Evolutionary conservation across 2,329 filamentous ascomycete species (phyloP), one percentile per base, ranked within the genome.

Genomic region (Tothia fuscella): DNA sequence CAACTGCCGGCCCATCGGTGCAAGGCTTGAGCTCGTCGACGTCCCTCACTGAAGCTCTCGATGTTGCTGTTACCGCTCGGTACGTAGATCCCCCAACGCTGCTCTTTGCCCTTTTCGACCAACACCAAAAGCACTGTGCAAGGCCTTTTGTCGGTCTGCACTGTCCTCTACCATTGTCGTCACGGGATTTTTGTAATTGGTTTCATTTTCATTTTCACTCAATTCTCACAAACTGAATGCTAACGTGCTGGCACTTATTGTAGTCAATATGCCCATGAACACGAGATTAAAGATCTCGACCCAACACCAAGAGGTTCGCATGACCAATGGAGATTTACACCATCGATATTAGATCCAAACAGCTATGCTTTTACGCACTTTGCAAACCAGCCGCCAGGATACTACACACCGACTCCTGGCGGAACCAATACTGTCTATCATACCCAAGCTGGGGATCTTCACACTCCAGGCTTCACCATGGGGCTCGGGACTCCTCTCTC

Each of bases 361-460:
- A 82, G 84, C 22, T 85, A 85, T 58, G 76, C 78, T 19, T 95
- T 94, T 61, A 72, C 77, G 46, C 71, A 72, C 43, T 89, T 93
- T 55, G 78, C 81, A 49, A 85, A 83, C 60, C 82, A 88, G 49
- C 75, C 81, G 34, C 75, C 82, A 13, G 83, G 80, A 12, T 91
- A 91, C 61, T 95, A 93, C 62, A 88, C 86, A 6, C 84, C 88
- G 2, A 93, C 85, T 1, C 82, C 86, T 2, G 84, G 82, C 48
- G 82, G 82, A 34, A 81, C 78, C 48, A 85, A 82, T 55, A 82
- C 82, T 14, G 63, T 89, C 49, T 93, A 87, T 56, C 85, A 93
- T 56, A 76, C 73, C 39, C 84, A 88, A 59, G 82, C 85, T 28
- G 83, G 85, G 38, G 87, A 94, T 60, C 69, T 95, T 43, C 86